These are phyloP conservation scores for Penstemon barbatus DNA, from an alignment of 257 asterid genomes.

Conservation along the genomic window DNA sequence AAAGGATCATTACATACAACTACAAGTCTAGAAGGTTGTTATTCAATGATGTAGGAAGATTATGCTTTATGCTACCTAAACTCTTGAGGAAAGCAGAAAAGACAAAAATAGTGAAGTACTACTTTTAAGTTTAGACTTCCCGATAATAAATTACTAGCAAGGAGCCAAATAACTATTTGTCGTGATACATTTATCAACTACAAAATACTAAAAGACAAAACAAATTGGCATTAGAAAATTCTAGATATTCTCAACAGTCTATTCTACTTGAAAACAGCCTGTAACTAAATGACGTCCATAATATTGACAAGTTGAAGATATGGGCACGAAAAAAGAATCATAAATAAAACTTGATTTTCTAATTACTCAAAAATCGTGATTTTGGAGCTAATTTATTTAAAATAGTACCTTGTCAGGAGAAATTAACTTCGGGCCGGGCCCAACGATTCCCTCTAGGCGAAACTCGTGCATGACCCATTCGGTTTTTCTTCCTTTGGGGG, in stretches of 20 bases:
- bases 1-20: too few relatives aligned
- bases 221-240: constrained; percentile 18
- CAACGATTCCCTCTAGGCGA: constrained; percentile 57
- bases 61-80: constrained; percentile 25
- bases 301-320: constrained; percentile 37
- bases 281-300: constrained; percentile 38
- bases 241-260: constrained; percentile 33
- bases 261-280: constrained; percentile 42
- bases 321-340: constrained; percentile 13
- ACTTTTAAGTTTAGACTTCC: constrained; percentile 14
- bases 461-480: constrained; percentile 97
- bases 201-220: constrained; percentile 7
- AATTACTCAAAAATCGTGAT: constrained; percentile 30
- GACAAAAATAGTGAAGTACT: constrained; percentile 18
- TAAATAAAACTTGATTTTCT: constrained; percentile 26
- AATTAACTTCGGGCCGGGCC: constrained; percentile 39
- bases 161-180: constrained; percentile 38
- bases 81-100: constrained; percentile 22
- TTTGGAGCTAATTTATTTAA: constrained; percentile 24
- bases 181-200: constrained; percentile 23
- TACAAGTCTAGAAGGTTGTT: not conserved
- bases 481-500: constrained; percentile 81
- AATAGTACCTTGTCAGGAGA: constrained; percentile 48
- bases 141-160: constrained; percentile 5
- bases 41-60: constrained; percentile 25